Percentiles rank a stretch among this genome's conserved stretches.
phyloP scores from a whole-genome alignment of 352 stramenopile genomes.

The Pythium guiyangense region DNA sequence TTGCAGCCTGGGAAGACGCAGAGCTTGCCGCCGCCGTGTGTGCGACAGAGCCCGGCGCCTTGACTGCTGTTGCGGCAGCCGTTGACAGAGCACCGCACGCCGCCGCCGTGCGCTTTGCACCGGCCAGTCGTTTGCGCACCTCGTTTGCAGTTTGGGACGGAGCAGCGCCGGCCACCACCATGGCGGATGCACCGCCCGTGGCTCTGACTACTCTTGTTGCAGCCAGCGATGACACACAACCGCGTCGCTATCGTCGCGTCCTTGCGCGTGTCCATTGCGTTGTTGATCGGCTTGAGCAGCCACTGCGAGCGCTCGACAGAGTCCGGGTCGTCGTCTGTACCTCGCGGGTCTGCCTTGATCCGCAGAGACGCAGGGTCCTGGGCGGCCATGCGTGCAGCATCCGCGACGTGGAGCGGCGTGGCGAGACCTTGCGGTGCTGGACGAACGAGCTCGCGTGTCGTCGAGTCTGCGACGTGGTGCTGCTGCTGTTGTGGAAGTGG shows the following conservation, averaged over 20 bases:
- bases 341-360: too few relatives aligned
- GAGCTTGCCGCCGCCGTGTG: conserved; percentile 47
- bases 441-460: neutral
- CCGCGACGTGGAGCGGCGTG: conserved; percentile 2
- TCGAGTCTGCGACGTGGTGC: neutral
- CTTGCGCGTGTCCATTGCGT: neutral
- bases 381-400: neutral
- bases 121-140: conserved; percentile 36
- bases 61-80: conserved; percentile 36
- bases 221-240: conserved; percentile 20
- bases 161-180: conserved; percentile 74
- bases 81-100: conserved; percentile 35
- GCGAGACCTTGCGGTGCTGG: neutral
- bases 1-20: conserved; percentile 44
- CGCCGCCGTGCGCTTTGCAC: conserved; percentile 46
- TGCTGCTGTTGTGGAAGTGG: neutral
- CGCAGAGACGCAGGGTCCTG: neutral
- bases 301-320: neutral
- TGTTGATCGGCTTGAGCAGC: neutral
- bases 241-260: neutral
- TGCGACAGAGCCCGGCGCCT: conserved; percentile 40
- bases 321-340: too few relatives aligned
- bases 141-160: conserved; percentile 31
- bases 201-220: conserved; percentile 31
- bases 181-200: conserved; percentile 70